phyloP scores from a whole-genome alignment of 2,329 filamentous ascomycete genomes.

The Hymenoscyphus occultus region DNA sequence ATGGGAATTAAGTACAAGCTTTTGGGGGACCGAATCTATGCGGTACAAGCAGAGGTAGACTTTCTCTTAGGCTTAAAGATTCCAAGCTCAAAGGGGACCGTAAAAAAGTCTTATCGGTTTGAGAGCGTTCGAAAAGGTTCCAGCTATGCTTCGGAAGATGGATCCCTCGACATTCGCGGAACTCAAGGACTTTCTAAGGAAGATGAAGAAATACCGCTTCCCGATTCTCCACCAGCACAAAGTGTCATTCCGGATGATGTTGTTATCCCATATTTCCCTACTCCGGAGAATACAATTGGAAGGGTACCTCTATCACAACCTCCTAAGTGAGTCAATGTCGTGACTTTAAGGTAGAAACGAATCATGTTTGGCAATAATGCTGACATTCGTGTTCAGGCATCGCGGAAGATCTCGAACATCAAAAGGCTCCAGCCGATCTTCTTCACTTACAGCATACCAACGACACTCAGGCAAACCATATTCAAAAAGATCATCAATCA shows the following conservation, averaged over 20 bases:
- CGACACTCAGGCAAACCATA: background rate
- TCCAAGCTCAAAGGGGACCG: background rate
- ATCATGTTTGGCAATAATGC: background rate
- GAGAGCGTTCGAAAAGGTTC: too few relatives aligned
- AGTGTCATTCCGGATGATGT: background rate
- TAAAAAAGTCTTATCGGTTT: background rate
- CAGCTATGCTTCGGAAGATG: background rate
- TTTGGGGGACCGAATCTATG: background rate
- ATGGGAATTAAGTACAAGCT: background rate
- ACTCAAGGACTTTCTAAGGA: background rate
- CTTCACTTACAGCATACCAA: background rate
- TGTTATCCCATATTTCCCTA: background rate
- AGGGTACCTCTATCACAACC: background rate
- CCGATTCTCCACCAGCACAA: background rate
- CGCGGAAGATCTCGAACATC: background rate
- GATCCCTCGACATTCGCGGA: background rate
- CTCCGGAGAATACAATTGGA: background rate
- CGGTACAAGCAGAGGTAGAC: background rate
- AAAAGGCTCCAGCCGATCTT: background rate
- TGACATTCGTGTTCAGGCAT: background rate
- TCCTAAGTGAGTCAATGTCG: background rate
- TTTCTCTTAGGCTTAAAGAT: background rate
- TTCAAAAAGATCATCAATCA: background rate
- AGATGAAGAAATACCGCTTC: background rate
- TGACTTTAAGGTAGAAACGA: background rate